Base-by-base conservation (phyloP, 495 filamentous ascomycete genomes). In the Xylaria flabelliformis region DNA sequence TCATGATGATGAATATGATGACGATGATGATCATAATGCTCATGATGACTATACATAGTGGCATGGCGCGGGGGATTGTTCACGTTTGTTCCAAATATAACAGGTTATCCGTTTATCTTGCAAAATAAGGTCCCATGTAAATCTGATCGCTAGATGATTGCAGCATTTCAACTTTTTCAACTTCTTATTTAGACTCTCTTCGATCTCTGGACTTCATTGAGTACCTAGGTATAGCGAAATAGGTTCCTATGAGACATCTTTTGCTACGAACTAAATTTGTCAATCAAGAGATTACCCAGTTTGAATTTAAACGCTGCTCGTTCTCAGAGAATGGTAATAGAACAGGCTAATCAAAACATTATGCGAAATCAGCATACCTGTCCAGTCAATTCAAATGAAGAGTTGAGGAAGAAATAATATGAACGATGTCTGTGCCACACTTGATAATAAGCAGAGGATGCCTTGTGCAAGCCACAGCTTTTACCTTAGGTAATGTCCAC, bases 21-120 rank as follows among this genome's bases (percentile, higher is more conserved):
- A 75, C 32, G 72, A 73, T 64, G 34, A 78, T 58, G 73, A 75
- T 70, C 61, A 76, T 36, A 69, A 71, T 41, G 53, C 34, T 70
- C 51, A 62, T 63, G 62, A 73, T 32, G n/a, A 53, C 41, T 19
- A 72, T 72, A 65, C 21, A 71, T 48, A 61, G 51, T 26, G 39
- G 51, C 53, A 67, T 17, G 53, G 70, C 42, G 62, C n/a, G 41
- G 63, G 24, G 48, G 50, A 17, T 7, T 4, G 12, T 51, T 36
- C 29, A 42, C 21, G 12, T 56, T 71, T 64, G 5, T 12, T 29
- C 44, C 44, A 7, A 44, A 64, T 64, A 42, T 39, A 44, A 64
- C 61, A 44, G 29, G 13, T 17, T 44, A 24, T 21, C 21, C 13
- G n/a, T 17, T 17, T 56, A 17, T 56, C 9, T 56, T 56, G 10